Percentiles rank a stretch among this genome's conserved stretches.
Evolutionary conservation across 2,329 filamentous ascomycete genomes (phyloP).

Genomic region (Fusarium hostae): DNA sequence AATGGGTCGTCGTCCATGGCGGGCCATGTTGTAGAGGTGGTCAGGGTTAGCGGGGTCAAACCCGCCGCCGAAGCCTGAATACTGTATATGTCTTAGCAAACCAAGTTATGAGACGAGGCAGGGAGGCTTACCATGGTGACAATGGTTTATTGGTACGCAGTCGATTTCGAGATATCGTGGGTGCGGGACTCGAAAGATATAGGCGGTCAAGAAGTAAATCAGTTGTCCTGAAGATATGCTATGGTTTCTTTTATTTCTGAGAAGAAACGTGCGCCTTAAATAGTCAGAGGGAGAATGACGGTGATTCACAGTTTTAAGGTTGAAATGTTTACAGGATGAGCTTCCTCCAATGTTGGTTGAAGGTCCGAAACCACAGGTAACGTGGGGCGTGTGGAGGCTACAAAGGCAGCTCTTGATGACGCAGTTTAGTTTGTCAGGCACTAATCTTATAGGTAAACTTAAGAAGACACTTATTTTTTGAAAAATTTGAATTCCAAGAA

Average conservation of each 20-base stretch:
- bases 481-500: not conserved
- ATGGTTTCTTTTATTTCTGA: not conserved
- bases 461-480: not conserved
- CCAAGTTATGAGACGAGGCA: not conserved
- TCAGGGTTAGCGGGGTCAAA: conserved; percentile 61
- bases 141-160: conserved; percentile 1
- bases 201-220: conserved; percentile 32
- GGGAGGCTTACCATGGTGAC: conserved; percentile 37
- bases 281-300: not conserved
- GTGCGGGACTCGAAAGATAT: not conserved
- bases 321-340: conserved; percentile 18
- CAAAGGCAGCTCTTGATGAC: conserved; percentile 51
- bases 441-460: not conserved
- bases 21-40: conserved; percentile 61
- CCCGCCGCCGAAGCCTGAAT: conserved; percentile 56
- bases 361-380: conserved; percentile 22
- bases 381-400: conserved; percentile 37
- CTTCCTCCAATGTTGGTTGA: conserved; percentile 22
- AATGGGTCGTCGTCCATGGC: conserved; percentile 59
- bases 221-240: not conserved
- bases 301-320: conserved; percentile 1
- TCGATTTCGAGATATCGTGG: conserved; percentile 15
- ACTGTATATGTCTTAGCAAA: conserved; percentile 19
- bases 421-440: conserved; percentile 45
- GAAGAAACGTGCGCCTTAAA: not conserved